Conservation (phyloP, 2,329 filamentous ascomycete species). For the Paramyrothecium sp. region DNA sequence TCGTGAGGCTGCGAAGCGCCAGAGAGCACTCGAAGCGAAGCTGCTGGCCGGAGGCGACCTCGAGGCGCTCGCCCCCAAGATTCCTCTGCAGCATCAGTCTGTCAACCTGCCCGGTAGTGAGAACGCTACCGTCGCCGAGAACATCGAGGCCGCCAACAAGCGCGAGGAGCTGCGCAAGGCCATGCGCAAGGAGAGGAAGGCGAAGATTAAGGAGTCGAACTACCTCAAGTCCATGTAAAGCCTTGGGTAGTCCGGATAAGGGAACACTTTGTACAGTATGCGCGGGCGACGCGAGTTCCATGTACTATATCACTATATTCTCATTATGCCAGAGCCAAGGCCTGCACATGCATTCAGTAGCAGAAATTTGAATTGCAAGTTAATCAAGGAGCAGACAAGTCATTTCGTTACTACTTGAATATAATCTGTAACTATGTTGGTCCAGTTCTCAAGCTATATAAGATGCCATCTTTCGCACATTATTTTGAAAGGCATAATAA, state of each 20-base stretch:
- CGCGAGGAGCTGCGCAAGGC: conserved; percentile 65
- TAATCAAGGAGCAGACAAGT: too few species aligned
- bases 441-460: too few species aligned
- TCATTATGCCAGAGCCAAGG: not conserved
- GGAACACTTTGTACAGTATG: conserved; percentile 22
- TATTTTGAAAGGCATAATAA: too few species aligned
- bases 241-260: conserved; percentile 4
- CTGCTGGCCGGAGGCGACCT: conserved; percentile 65
- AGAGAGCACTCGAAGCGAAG: conserved; percentile 54
- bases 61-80: conserved; percentile 62
- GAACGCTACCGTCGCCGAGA: conserved; percentile 39
- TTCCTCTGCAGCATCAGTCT: conserved; percentile 75
- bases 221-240: conserved; percentile 77
- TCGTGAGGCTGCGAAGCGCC: conserved; percentile 65
- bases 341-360: too few species aligned
- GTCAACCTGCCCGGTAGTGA: conserved; percentile 65
- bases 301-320: conserved; percentile 22
- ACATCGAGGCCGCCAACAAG: conserved; percentile 45
- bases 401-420: too few species aligned
- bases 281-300: conserved; percentile 13
- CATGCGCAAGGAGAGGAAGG: conserved; percentile 73
- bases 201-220: conserved; percentile 80
- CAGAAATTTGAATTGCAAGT: too few species aligned
- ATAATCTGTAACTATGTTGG: too few species aligned
- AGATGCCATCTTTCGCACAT: too few species aligned